Conservation (phyloP, 371 early-diverging fungal genomes). For the Mortierella sp. region DNA sequence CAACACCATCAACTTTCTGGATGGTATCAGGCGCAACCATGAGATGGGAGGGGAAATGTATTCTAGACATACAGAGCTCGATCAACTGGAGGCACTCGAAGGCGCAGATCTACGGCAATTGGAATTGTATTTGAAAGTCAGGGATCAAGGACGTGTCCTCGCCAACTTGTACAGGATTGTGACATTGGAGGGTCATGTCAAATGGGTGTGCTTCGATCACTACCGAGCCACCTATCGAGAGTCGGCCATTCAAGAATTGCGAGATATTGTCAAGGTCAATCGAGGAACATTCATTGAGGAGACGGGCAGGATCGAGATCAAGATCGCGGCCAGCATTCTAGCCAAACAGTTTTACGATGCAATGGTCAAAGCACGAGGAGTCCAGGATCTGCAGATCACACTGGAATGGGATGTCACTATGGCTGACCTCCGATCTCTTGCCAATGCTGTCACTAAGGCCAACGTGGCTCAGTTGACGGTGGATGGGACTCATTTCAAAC, state of each 20-base stretch:
- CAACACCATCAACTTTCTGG: background rate
- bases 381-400: too few species aligned
- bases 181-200: background rate
- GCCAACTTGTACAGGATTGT: constrained; percentile 5
- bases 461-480: too few species aligned
- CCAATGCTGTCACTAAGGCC: too few species aligned
- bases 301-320: too few species aligned
- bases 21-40: background rate
- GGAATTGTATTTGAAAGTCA: background rate
- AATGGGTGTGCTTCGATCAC: constrained; percentile 13
- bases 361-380: too few species aligned
- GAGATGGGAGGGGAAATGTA: background rate
- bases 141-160: background rate
- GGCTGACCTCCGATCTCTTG: too few species aligned
- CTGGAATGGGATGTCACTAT: too few species aligned
- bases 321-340: too few species aligned
- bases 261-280: too few species aligned
- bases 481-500: too few species aligned
- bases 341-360: too few species aligned
- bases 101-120: constrained; percentile 4
- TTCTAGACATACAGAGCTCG: background rate
- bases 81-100: background rate
- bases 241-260: background rate
- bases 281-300: too few species aligned
- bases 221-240: background rate